These are phyloP conservation scores for Panicum miliaceum DNA, from an alignment of 176 grass and related monocot species.

Conservation along the genomic window DNA sequence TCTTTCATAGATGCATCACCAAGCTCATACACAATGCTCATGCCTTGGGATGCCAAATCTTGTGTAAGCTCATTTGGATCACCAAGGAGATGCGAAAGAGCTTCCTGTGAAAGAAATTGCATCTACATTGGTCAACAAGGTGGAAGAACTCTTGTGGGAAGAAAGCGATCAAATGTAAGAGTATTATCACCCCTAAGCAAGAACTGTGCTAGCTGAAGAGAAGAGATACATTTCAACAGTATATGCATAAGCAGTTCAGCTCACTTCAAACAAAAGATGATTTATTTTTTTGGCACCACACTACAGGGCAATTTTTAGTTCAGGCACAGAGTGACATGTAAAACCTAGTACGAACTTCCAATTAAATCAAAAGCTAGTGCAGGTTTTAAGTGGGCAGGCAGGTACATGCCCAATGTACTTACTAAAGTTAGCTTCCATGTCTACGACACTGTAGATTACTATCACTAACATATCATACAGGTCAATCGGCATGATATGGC, in stretches of 20 bases:
- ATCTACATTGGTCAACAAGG: slow-evolving; percentile 20
- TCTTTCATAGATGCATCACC: slow-evolving; percentile 94
- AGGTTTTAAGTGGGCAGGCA: background rate
- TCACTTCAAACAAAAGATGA: slow-evolving; percentile 10
- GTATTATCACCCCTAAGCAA: background rate
- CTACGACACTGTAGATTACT: background rate
- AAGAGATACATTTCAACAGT: slow-evolving; percentile 32
- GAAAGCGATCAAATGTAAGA: background rate
- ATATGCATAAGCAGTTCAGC: slow-evolving; percentile 19
- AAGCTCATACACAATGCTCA: slow-evolving; percentile 99
- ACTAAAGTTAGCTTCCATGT: slow-evolving; percentile 22
- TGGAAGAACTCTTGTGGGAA: slow-evolving; percentile 1
- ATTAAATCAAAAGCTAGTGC: slow-evolving; percentile 21
- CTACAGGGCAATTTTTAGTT: background rate
- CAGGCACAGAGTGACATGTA: slow-evolving; percentile 5
- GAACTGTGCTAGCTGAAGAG: slow-evolving; percentile 20
- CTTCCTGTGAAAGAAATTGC: slow-evolving; percentile 70
- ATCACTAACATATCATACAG: slow-evolving; percentile 1
- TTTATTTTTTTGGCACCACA: background rate
- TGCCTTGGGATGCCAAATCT: slow-evolving; percentile 99
- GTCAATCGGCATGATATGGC: background rate
- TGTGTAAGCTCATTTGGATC: slow-evolving; percentile 97
- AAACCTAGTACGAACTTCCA: slow-evolving; percentile 20
- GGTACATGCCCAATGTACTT: background rate
- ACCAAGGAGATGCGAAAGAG: slow-evolving; percentile 91